These are phyloP conservation scores for Roridomyces roridus DNA, from an alignment of 768 basidiomycete species.

Conservation along the genomic window DNA sequence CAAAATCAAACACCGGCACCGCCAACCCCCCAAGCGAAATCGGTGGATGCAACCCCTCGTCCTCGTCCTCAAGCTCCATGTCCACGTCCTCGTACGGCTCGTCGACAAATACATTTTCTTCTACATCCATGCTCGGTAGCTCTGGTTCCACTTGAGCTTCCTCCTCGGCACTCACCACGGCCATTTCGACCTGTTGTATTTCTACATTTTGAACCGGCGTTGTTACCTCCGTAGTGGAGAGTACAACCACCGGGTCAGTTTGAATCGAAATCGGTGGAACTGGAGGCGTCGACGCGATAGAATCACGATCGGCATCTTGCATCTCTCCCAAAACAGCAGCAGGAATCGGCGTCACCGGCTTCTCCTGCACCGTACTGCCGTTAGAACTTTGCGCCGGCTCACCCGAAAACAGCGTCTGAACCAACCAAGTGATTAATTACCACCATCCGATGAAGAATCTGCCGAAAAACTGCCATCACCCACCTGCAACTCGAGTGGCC, in stretches of 20 bases:
- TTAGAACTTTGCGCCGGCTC: no score
- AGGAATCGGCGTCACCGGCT: not conserved
- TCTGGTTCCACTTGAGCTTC: slow-evolving; percentile 17
- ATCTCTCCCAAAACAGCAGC: not conserved
- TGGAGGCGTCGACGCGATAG: slow-evolving; percentile 5
- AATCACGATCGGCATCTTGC: not conserved
- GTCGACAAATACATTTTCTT: slow-evolving; percentile 15
- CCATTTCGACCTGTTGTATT: not conserved
- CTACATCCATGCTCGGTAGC: slow-evolving; percentile 18
- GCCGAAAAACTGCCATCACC: not conserved
- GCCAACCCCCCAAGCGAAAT: slow-evolving; percentile 14
- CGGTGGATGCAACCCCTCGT: slow-evolving; percentile 12
- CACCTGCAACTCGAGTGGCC: slow-evolving; percentile 15
- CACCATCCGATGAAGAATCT: not conserved
- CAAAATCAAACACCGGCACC: slow-evolving; percentile 17
- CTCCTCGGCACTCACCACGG: slow-evolving; percentile 9
- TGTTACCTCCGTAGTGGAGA: no score
- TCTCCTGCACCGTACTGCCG: not conserved
- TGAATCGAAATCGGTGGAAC: not conserved
- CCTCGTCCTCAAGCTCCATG: slow-evolving; percentile 25
- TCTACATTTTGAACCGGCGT: not conserved
- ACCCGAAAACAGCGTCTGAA: not conserved
- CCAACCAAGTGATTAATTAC: not conserved
- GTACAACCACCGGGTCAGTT: no score
- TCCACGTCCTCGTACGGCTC: slow-evolving; percentile 22